phyloP scores from a whole-genome alignment of 169 alveolate species.

The Plasmodium vinckei region DNA sequence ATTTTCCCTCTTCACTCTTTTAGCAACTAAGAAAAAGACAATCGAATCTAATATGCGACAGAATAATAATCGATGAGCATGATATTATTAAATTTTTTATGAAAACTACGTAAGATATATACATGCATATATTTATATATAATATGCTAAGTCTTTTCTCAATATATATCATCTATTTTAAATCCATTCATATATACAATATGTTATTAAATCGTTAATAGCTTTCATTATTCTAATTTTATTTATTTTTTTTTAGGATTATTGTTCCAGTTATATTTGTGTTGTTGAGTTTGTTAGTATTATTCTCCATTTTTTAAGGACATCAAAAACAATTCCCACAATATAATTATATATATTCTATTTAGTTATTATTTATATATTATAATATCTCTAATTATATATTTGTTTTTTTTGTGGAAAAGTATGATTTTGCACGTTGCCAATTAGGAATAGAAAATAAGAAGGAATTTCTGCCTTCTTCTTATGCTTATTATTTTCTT shows the following conservation, averaged over 20 bases:
- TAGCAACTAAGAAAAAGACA: conserved; percentile 55
- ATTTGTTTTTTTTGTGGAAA: too few species aligned
- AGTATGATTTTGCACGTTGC: too few species aligned
- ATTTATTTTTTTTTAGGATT: conserved; percentile 47
- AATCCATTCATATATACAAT: not conserved
- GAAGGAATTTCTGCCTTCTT: too few species aligned
- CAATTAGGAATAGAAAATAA: too few species aligned
- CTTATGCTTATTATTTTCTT: too few species aligned
- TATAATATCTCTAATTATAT: too few species aligned
- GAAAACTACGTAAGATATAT: conserved; percentile 45
- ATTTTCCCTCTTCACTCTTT: conserved; percentile 1
- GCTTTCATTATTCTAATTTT: not conserved
- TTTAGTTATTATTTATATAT: not conserved
- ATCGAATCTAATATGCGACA: conserved; percentile 42
- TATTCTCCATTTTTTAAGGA: conserved; percentile 29
- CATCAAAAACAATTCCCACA: not conserved
- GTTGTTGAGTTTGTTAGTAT: conserved; percentile 56
- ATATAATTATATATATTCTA: not conserved
- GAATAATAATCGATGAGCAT: conserved; percentile 65
- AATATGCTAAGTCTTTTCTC: too few species aligned
- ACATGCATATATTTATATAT: not conserved
- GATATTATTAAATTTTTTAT: conserved; percentile 62
- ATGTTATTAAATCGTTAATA: not conserved
- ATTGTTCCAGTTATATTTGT: conserved; percentile 66
- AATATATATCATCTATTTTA: not conserved